Base-by-base conservation (phyloP, 805 yeast species). In the Candida nitratophila region DNA sequence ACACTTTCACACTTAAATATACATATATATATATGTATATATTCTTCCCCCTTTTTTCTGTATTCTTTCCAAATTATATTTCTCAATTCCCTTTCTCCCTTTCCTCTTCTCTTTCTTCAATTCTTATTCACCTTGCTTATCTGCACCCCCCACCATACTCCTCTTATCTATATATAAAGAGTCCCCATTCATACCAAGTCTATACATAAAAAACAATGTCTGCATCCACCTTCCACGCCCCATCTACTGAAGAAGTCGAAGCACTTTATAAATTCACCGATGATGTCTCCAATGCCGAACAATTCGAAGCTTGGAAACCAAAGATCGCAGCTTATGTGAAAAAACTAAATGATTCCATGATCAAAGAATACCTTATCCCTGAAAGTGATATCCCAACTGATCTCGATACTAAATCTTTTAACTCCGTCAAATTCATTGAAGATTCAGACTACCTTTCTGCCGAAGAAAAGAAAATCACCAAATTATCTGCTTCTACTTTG, bases 261-360 rank as follows among this genome's bases (percentile, higher is more conserved):
- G 48, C 57, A 8, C 44, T 52, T 8, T 60, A 57, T 49, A 60
- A 59, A 43, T 57, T 61, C 52, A 53, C 54, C 1, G 60, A 63
- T 47, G 66, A 63, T 41, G 57, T 50, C 22, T 53, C 59, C 15
- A 49, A 76, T 51, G 56, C 68, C 1, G 71, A 63, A 47, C 65
- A 68, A 40, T 77, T 61, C 53, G 65, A 61, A 39, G 51, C 63
- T 26, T 77, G 70, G 70, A 49, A 65, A 39, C 81, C 81, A 11
- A 72, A 70, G 50, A 64, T 77, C 44, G 65, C 69, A 46, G 60
- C 65, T 37, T 73, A 73, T 53, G 54, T 58, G 35, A 61, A 60
- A 21, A 67, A 47, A 1, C 47, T 64, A 22, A 59, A 50, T 10
- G 48, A 48, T 24, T 44, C 50, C 11, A 51, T 58, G 4, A 53